These are phyloP conservation scores for Xylaria sp. DNA, from an alignment of 2,329 filamentous ascomycete genomes.

Conservation along the genomic window DNA sequence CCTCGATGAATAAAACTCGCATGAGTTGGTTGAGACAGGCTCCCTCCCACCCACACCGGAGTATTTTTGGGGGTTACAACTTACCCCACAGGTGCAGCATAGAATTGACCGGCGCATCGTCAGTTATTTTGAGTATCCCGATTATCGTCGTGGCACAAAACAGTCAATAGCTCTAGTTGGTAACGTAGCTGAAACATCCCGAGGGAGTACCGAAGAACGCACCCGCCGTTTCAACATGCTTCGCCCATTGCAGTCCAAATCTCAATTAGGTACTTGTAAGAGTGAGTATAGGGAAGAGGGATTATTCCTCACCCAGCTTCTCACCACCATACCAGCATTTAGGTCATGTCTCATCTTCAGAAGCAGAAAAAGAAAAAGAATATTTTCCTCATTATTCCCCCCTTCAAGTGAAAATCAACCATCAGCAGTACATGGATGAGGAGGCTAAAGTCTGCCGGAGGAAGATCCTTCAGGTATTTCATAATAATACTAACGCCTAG, in stretches of 20 bases:
- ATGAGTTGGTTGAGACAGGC: no score
- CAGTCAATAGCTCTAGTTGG: not conserved
- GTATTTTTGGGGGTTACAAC: not conserved
- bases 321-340: not conserved
- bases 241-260: not conserved
- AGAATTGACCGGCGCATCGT: not conserved
- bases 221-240: not conserved
- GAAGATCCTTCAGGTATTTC: constrained; percentile 42
- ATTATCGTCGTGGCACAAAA: not conserved
- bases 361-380: not conserved
- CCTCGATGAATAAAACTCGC: not conserved
- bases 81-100: not conserved
- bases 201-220: not conserved
- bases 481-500: not conserved
- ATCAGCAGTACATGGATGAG: not conserved
- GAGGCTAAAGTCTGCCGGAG: constrained; percentile 42
- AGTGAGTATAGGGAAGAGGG: constrained; percentile 3
- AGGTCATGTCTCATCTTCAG: constrained; percentile 13
- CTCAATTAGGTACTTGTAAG: not conserved
- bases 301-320: not conserved
- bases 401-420: constrained; percentile 20
- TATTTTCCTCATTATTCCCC: constrained; percentile 14
- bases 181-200: not conserved
- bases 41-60: not conserved
- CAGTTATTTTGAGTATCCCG: not conserved